phyloP scores from a whole-genome alignment of 164 flowering plant genomes.

The Euptelea pleiosperma region DNA sequence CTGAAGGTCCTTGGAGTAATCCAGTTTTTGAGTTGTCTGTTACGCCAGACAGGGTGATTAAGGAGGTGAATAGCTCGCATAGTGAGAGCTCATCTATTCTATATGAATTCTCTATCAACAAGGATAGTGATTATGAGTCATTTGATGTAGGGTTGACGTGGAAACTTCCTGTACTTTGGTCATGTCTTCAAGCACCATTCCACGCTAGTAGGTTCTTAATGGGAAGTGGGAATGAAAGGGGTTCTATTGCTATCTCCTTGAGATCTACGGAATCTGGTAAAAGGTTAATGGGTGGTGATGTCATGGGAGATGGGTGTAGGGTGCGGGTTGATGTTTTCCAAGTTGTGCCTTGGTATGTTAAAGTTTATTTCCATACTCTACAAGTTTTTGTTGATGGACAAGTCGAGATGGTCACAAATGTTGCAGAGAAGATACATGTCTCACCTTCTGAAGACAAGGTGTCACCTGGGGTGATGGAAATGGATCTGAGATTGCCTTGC shows the following conservation, averaged over 20 bases:
- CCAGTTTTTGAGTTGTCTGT: conserved; percentile 53
- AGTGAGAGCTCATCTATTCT: conserved; percentile 38
- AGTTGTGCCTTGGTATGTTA: conserved; percentile 96
- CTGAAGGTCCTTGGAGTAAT: conserved; percentile 31
- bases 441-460: conserved; percentile 95
- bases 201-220: conserved; percentile 75
- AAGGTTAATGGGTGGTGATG: conserved; percentile 17
- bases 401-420: conserved; percentile 31
- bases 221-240: conserved; percentile 99
- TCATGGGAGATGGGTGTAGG: conserved; percentile 33
- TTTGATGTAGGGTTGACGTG: conserved; percentile 71
- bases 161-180: conserved; percentile 82
- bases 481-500: conserved; percentile 66
- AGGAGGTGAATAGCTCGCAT: conserved; percentile 34
- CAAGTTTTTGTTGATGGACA: conserved; percentile 61
- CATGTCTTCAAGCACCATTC: conserved; percentile 65
- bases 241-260: conserved; percentile 81
- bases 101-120: conserved; percentile 48
- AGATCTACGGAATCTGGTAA: conserved; percentile 35
- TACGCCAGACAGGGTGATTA: conserved; percentile 49
- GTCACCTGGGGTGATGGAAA: conserved; percentile 86
- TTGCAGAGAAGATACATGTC: conserved; percentile 60
- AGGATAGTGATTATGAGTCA: conserved; percentile 40
- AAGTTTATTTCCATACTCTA: conserved; percentile 77
- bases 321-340: conserved; percentile 70